A percentile compares a stretch with the other conserved stretches of the same genome.
phyloP scores from a whole-genome alignment of 1,139 yeast species.

The Candida freyschussii region DNA sequence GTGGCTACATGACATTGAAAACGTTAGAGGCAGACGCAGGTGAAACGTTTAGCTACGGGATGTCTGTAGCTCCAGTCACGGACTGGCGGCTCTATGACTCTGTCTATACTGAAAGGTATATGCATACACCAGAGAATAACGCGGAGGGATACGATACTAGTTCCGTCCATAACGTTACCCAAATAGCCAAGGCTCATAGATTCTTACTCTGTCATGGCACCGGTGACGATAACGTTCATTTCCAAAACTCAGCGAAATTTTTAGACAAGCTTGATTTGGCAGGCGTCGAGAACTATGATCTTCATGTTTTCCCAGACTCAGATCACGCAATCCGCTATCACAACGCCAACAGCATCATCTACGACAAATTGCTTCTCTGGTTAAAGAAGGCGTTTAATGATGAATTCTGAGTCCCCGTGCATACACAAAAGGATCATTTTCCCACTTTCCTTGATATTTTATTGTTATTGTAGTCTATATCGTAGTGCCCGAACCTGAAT shows the following conservation, averaged over 20 bases:
- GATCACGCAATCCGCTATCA: constrained; percentile 70
- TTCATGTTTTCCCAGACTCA: constrained; percentile 74
- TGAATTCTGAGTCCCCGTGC: too few relatives aligned
- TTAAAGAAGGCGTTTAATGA: constrained; percentile 50
- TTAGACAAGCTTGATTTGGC: constrained; percentile 56
- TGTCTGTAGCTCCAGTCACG: constrained; percentile 79
- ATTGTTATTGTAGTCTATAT: too few relatives aligned
- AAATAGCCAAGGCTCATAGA: constrained; percentile 44
- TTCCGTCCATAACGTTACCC: constrained; percentile 45
- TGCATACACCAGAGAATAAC: constrained; percentile 65
- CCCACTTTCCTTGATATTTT: too few relatives aligned
- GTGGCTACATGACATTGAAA: constrained; percentile 72
- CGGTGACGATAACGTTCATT: constrained; percentile 80
- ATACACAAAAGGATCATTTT: too few relatives aligned
- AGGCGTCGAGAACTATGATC: constrained; percentile 63
- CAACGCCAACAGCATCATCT: constrained; percentile 63
- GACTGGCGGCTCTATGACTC: constrained; percentile 74
- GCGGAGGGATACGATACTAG: constrained; percentile 50
- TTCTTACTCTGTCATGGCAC: constrained; percentile 74
- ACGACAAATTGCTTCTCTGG: constrained; percentile 61
- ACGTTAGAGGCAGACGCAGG: constrained; percentile 64
- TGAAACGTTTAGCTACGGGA: constrained; percentile 60
- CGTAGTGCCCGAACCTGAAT: too few relatives aligned
- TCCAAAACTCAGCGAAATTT: constrained; percentile 64
- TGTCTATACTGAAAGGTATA: constrained; percentile 72